Evolutionary conservation across 2,329 filamentous ascomycete genomes (phyloP).

Genomic region (Colletotrichum higginsianum): DNA sequence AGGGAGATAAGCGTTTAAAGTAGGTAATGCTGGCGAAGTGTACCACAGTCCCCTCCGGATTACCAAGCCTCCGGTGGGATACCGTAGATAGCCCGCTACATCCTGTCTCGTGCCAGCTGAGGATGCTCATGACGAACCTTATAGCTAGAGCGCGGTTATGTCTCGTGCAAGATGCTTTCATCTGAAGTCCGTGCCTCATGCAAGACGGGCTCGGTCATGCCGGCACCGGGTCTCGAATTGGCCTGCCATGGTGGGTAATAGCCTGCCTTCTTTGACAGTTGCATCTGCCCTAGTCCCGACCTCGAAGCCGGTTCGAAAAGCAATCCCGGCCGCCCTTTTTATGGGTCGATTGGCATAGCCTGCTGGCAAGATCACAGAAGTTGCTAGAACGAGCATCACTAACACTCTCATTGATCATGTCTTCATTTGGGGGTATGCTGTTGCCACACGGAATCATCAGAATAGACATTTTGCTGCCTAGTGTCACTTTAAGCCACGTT

Average conservation of each 20-base stretch:
- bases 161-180: slow-evolving; percentile 2
- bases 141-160: not conserved
- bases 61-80: no score
- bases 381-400: not conserved
- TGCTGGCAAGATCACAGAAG: no score
- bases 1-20: not conserved
- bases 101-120: not conserved
- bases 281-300: not conserved
- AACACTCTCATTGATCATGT: not conserved
- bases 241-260: no score
- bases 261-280: not conserved
- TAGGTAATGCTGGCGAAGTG: no score
- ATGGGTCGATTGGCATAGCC: no score
- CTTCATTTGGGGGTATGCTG: not conserved
- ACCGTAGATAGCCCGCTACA: no score
- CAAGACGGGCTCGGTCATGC: no score
- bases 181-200: not conserved
- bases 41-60: no score
- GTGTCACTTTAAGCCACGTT: not conserved
- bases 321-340: no score
- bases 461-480: not conserved
- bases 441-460: not conserved
- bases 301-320: not conserved
- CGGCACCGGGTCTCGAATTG: no score
- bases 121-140: not conserved